Conservation (phyloP, 116 monocot genomes). For the Phalaenopsis hybrid region DNA sequence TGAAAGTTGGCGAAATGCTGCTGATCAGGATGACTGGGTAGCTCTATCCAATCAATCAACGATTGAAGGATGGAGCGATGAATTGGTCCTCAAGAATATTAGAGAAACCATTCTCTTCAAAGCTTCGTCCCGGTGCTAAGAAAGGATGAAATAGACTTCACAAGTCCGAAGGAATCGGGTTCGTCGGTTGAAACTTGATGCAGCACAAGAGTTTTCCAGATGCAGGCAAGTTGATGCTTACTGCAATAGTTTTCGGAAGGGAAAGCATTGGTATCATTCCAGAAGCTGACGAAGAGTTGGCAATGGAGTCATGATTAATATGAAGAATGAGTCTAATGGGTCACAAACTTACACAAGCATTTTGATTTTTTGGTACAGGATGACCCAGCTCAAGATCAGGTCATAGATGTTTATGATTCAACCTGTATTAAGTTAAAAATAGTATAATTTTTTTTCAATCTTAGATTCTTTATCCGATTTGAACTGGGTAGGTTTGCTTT, state of each 20-base stretch:
- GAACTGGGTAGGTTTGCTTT: no score
- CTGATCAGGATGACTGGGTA: slow-evolving; percentile 79
- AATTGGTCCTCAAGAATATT: slow-evolving; percentile 35
- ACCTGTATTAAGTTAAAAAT: no score
- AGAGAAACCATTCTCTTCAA: slow-evolving; percentile 63
- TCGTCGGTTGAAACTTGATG: slow-evolving; percentile 73
- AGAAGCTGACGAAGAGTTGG: slow-evolving; percentile 29
- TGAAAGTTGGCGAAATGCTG: slow-evolving; percentile 81
- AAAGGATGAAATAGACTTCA: slow-evolving; percentile 31
- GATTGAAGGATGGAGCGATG: slow-evolving; percentile 83
- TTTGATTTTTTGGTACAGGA: no score
- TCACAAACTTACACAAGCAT: no score
- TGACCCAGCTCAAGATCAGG: no score
- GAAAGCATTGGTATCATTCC: slow-evolving; percentile 12
- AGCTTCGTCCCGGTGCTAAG: slow-evolving; percentile 55
- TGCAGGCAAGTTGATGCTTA: slow-evolving; percentile 93
- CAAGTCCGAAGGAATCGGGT: background rate
- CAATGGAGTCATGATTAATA: slow-evolving; percentile 29
- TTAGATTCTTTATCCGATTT: no score
- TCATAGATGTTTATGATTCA: no score
- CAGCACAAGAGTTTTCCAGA: slow-evolving; percentile 85
- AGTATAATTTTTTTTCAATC: no score
- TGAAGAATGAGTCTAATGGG: no score
- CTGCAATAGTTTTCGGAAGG: slow-evolving; percentile 64
- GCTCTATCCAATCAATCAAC: slow-evolving; percentile 35